A percentile compares a stretch with the other conserved stretches of the same genome.
phyloP scores from a whole-genome alignment of 148 eudicot genomes.

The Amaranthus cruentus region DNA sequence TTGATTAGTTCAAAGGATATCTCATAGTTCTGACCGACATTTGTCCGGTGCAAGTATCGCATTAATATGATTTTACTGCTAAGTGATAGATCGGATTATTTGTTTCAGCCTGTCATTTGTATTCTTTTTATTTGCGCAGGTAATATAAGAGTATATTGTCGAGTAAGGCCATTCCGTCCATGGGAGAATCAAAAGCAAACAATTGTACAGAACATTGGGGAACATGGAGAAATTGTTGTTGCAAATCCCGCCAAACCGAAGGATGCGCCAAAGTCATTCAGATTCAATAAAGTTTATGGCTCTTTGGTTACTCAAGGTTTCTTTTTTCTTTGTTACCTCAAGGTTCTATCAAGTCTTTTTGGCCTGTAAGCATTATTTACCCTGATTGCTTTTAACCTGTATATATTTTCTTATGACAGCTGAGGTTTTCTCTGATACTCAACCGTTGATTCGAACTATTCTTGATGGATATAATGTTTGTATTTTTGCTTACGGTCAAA shows the following conservation, averaged over 20 bases:
- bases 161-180: slow-evolving; percentile 75
- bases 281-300: slow-evolving; percentile 87
- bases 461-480: slow-evolving; percentile 78
- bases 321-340: slow-evolving; percentile 12
- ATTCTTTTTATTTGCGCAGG: slow-evolving; percentile 43
- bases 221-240: slow-evolving; percentile 66
- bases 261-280: slow-evolving; percentile 62
- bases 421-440: slow-evolving; percentile 54
- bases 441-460: slow-evolving; percentile 60
- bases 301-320: slow-evolving; percentile 80
- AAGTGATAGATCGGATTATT: not conserved
- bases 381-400: slow-evolving; percentile 5
- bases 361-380: not conserved
- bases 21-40: no score
- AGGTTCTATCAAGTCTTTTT: not conserved
- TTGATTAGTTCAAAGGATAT: no score
- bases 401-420: slow-evolving; percentile 28
- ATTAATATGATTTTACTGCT: no score
- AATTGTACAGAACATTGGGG: slow-evolving; percentile 58
- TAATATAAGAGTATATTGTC: slow-evolving; percentile 88
- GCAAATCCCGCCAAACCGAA: slow-evolving; percentile 65
- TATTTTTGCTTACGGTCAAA: slow-evolving; percentile 85
- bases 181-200: slow-evolving; percentile 54
- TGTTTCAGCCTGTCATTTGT: not conserved
- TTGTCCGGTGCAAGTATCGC: no score